phyloP scores from a whole-genome alignment of 106 monocot genomes.

The Apostasia shenzhenica region DNA sequence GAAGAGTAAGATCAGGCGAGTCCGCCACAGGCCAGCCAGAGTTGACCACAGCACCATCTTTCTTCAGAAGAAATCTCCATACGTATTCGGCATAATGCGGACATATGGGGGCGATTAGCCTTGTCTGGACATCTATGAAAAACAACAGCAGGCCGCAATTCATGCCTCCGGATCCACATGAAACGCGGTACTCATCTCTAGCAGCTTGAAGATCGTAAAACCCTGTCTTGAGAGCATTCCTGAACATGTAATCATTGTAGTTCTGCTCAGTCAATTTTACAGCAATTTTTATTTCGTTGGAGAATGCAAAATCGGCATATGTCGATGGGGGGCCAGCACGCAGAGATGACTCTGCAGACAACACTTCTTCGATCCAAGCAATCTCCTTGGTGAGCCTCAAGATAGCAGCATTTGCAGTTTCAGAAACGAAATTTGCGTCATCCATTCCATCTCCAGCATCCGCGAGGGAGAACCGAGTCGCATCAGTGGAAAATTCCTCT shows the following conservation, averaged over 20 bases:
- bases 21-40: constrained; percentile 67
- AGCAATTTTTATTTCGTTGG: constrained; percentile 79
- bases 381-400: constrained; percentile 82
- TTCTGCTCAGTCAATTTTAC: constrained; percentile 39
- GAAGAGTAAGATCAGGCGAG: constrained; percentile 53
- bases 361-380: constrained; percentile 79
- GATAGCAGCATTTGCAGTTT: constrained; percentile 90
- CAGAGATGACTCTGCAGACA: constrained; percentile 54
- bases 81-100: constrained; percentile 86
- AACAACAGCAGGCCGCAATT: constrained; percentile 50
- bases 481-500: constrained; percentile 76
- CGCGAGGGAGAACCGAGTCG: constrained; percentile 80
- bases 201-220: constrained; percentile 90
- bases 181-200: constrained; percentile 80
- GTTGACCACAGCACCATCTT: constrained; percentile 55
- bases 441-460: constrained; percentile 95
- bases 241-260: constrained; percentile 70
- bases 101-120: constrained; percentile 74
- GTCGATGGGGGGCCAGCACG: constrained; percentile 42
- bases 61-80: constrained; percentile 55
- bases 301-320: constrained; percentile 74
- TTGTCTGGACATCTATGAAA: constrained; percentile 86
- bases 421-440: constrained; percentile 88
- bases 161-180: constrained; percentile 77
- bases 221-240: constrained; percentile 82